Base-by-base conservation (phyloP, 116 monocot species). In the Phalaenopsis hybrid region DNA sequence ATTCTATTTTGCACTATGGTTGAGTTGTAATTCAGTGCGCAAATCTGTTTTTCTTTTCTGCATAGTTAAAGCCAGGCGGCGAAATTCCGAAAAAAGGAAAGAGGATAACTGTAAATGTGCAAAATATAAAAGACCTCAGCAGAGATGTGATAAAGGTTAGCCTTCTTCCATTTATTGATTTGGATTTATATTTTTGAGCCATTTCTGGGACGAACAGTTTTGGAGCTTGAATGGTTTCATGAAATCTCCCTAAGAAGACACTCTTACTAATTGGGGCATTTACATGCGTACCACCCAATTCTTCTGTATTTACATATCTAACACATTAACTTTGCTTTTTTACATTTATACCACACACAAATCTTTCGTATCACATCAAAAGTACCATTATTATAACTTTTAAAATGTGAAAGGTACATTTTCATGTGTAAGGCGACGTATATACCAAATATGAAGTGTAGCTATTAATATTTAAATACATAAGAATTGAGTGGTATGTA, bases 101-200 rank as follows among this genome's bases (percentile, higher is more conserved):
- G 87, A 87, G 75, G 85, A 95, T 91, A 28, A 99, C 88, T 43
- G 43, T 99, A 55, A 46, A 37, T 72, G 87, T 99, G 77, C 78
- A 81, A 84, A 92, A 82, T 44, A 9, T 84, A 8, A 61, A 86
- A 79, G 99, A 99, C 86, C 94, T 99, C 57, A 90, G 85, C 81
- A 88, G 99, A 28, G 99, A 99, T 86, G 93, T 99, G 67, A 99
- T 99, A 79, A 99, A 99, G 99, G 99, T 99, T 10, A 16, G 76
- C 31, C 46, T 63, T 41, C 2, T 41, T 3, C 21, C 8, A 43
- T 50, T 50, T 72, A 11, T 72, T 15, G 72, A 17, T 41, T 37
- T 72, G 8, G 0, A 72, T 41, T 41, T 72, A 72, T 41, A 41
- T 72, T 72, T n/a, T 0, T 37, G 5, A 4, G 21, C 37, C 16